Evolutionary conservation across 2,329 filamentous ascomycete species (phyloP).

Genomic region (Mollisia scopiformis): DNA sequence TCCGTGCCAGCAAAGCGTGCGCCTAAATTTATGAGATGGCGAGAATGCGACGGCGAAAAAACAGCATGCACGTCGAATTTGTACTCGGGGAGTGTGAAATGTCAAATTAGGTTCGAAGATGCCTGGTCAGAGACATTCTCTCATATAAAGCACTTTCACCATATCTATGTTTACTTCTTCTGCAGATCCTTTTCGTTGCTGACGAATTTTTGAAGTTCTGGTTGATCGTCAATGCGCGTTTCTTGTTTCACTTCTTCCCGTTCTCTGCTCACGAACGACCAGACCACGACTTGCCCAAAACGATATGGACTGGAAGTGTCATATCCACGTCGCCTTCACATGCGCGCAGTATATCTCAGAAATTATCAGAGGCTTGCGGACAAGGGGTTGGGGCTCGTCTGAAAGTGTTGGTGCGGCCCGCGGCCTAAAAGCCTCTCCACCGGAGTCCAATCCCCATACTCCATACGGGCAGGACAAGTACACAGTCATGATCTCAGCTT

Average conservation of each 20-base stretch:
- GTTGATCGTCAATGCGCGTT: slow-evolving; percentile 2
- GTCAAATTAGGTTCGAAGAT: no score
- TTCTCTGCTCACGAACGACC: no score
- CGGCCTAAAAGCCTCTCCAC: background rate
- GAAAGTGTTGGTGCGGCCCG: background rate
- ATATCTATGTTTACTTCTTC: background rate
- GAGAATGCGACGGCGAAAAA: no score
- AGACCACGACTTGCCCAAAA: no score
- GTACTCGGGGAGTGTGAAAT: no score
- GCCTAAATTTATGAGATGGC: background rate
- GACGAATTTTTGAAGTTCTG: background rate
- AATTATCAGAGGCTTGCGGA: background rate
- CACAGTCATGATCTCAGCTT: background rate
- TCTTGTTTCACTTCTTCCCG: slow-evolving; percentile 6
- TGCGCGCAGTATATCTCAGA: background rate
- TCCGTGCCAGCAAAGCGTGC: background rate
- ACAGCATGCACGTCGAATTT: no score
- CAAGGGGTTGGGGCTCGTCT: background rate
- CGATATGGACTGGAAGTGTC: no score
- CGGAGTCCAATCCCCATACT: background rate
- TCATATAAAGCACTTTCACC: background rate
- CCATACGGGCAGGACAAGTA: background rate
- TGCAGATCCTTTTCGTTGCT: background rate
- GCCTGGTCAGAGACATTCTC: background rate
- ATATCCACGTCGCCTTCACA: no score